Evolutionary conservation across 1,284 basidiomycete species (phyloP), one percentile per base, ranked within the genome.

Genomic region (Tylopilus sp.): DNA sequence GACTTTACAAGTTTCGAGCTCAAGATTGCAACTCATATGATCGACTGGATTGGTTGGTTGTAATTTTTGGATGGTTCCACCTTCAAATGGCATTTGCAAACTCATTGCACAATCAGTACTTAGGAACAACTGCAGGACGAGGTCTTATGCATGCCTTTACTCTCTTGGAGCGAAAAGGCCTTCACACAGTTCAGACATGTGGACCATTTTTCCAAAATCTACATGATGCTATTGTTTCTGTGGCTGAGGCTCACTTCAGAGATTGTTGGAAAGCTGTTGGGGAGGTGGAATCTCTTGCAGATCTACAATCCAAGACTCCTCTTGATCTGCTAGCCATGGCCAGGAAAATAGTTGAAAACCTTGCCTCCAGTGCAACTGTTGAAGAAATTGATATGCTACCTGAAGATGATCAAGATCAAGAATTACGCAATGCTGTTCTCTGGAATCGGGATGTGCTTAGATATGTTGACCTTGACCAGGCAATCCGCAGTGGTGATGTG

Each of bases 371-470:
- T 18, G 6, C 41, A 16, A 57, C 53, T 6, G 12, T 62, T 36
- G 64, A 64, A 38, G 36, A 38, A 38, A 55, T 63, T 26, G 38
- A 63, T 29, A 4, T 49, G 10, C 58, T 51, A 16, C 57, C 58
- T 18, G 33, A 61, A 18, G 59, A 16, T 22, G 13, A 64, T n/a
- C 24, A 58, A 32, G 74, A 74, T 44, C 64, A 73, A 29, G 26
- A 64, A 8, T 33, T 65, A 1, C 24, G 44, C 1, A 64, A 72
- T 32, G 32, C 67, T 8, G 55, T 70, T 1, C 54, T 72, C 61
- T 75, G 70, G 53, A 70, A 72, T 53, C 41, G 60, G 3, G 78
- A 80, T 67, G 38, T 75, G 4, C 65, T 79, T 0, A 26, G 57
- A 3, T 69, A 69, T 60, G 49, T 69, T 53, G 62, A 69, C 6